Conservation (phyloP, 441 rosid species). For the Populus hybrid region DNA sequence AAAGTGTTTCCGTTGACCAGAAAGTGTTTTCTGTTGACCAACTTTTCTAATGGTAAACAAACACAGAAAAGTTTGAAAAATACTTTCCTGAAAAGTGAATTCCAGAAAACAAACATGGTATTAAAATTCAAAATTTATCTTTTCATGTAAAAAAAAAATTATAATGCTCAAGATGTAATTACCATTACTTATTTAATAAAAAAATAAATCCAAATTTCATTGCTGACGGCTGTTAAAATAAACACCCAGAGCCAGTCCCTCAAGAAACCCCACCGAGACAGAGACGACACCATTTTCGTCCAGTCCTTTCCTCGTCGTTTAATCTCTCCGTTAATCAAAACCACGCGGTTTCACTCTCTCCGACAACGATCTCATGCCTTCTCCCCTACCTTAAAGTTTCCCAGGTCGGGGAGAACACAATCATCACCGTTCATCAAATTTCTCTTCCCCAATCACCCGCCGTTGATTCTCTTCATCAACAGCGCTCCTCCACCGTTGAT, state of each 20-base stretch:
- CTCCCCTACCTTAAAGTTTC: slow-evolving; percentile 37
- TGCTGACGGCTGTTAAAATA: slow-evolving; percentile 27
- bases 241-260: not conserved
- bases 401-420: slow-evolving; percentile 26
- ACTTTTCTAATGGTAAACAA: too few species aligned
- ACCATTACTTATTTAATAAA: too few species aligned
- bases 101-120: too few species aligned
- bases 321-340: not conserved
- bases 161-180: too few species aligned
- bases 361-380: slow-evolving; percentile 25
- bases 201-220: too few species aligned
- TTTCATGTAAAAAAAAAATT: too few species aligned
- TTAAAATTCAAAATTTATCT: too few species aligned
- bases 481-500: slow-evolving; percentile 28
- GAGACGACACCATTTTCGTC: slow-evolving; percentile 13
- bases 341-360: too few species aligned
- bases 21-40: too few species aligned
- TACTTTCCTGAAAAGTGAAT: too few species aligned
- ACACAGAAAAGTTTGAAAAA: too few species aligned
- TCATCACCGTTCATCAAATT: slow-evolving; percentile 41
- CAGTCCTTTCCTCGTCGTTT: not conserved
- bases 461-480: slow-evolving; percentile 31
- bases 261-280: not conserved
- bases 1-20: too few species aligned
- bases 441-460: slow-evolving; percentile 42